Evolutionary conservation across 2,329 filamentous ascomycete species (phyloP).

Genomic region (Calonectria pseudoreteaudii): DNA sequence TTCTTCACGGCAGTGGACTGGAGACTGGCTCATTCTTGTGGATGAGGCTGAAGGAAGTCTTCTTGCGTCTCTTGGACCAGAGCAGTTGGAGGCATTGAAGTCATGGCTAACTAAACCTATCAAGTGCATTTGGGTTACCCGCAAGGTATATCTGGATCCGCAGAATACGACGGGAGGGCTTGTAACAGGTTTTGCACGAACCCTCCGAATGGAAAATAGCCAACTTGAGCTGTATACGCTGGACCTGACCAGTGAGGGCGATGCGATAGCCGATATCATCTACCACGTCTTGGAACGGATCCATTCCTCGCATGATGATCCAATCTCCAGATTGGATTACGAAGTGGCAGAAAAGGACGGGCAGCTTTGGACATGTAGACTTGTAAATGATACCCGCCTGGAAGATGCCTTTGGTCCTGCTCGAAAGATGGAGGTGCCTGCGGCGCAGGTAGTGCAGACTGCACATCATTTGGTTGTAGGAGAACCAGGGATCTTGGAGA

Average conservation of each 20-base stretch:
- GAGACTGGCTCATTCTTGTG: not conserved
- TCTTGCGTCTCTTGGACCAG: conserved; percentile 28
- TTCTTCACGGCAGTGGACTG: not conserved
- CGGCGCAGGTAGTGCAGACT: conserved; percentile 17
- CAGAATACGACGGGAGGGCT: conserved; percentile 36
- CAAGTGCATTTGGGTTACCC: conserved; percentile 39
- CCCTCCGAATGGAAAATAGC: conserved; percentile 33
- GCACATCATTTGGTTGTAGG: conserved; percentile 32
- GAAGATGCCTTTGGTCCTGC: conserved; percentile 38
- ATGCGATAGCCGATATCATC: conserved; percentile 23
- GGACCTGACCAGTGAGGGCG: conserved; percentile 34
- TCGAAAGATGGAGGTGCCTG: conserved; percentile 28
- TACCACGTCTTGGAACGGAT: conserved; percentile 33
- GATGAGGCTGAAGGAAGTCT: not conserved
- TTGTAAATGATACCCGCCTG: conserved; percentile 31
- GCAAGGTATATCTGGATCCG: conserved; percentile 36
- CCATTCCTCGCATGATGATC: conserved; percentile 35
- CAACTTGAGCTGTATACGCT: conserved; percentile 37
- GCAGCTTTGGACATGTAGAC: conserved; percentile 38
- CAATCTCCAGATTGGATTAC: conserved; percentile 37
- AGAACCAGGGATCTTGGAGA: conserved; percentile 38
- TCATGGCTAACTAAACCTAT: conserved; percentile 29
- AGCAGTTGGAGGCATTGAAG: conserved; percentile 32
- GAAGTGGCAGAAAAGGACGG: conserved; percentile 39
- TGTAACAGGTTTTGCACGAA: conserved; percentile 38